Base-by-base conservation (phyloP, 306 rosid species). In the Astragalus glycyphyllos region DNA sequence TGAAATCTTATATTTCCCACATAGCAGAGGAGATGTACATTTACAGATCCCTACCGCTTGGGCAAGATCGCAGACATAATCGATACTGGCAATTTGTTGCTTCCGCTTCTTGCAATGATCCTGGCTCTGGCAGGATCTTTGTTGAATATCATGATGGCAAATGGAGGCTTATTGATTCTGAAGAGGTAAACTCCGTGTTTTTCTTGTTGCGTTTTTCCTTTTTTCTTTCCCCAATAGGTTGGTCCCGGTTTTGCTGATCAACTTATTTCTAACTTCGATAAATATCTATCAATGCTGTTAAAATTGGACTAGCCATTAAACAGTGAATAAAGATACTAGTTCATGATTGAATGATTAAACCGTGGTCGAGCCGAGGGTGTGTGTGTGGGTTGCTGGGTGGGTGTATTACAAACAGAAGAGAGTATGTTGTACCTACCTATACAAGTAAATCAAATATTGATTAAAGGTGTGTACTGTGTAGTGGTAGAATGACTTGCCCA, bases 1-100 rank as follows among this genome's bases (percentile, higher is more conserved):
- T 91, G 80, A 94, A 90, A 77, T 83, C 96, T 37, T 94, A 84
- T 69, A 87, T 94, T 68, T 90, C 92, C 34, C 97, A 90, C 66
- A 80, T 86, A 76, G 97, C 97, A 2, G 98, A 94, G 76, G 96
- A 89, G 85, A 86, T 87, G 96, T 91, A 84, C 77, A 86, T 86
- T 35, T 94, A 94, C 77, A 89, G 98, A 81, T 94, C 98, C 68
- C 74, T 94, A 79, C 97, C 98, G 73, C 96, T 94, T 46, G 98
- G 98, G 51, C 98, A 90, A 79, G 98, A 94, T 82, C 95, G 97
- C 68, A 87, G 96, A 70, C 96, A 72, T 60, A 90, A 94, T 73
- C 86, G 95, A n/a, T 94, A 89, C 78, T 94, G 99, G 99, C 96
- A 87, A 68, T 94, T 94, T 75, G 92, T 87, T 75, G 95, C 97